These are phyloP conservation scores for Suhomyces pyralidae DNA, from an alignment of 805 yeast genomes.

Conservation along the genomic window DNA sequence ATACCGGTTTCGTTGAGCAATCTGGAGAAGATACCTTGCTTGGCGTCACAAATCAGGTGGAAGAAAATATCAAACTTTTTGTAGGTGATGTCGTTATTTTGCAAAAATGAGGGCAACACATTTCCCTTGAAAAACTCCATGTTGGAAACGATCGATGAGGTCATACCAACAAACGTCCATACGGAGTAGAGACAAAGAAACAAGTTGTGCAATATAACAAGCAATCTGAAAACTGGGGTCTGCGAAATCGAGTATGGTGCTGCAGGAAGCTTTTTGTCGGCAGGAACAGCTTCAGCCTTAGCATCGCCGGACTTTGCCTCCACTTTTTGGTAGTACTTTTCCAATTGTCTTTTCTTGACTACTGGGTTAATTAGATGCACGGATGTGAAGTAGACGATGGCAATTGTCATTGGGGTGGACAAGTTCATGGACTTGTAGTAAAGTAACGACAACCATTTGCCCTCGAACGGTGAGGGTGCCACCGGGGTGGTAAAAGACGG, in stretches of 20 bases:
- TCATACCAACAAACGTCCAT: constrained; percentile 72
- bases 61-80: constrained; percentile 46
- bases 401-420: constrained; percentile 54
- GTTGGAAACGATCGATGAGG: constrained; percentile 45
- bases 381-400: constrained; percentile 53
- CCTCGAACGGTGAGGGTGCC: constrained; percentile 35
- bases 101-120: constrained; percentile 10
- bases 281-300: constrained; percentile 15
- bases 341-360: constrained; percentile 45
- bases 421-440: constrained; percentile 46
- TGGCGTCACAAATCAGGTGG: constrained; percentile 58
- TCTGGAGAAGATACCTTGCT: constrained; percentile 54
- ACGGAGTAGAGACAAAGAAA: constrained; percentile 62
- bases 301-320: constrained; percentile 15
- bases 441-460: constrained; percentile 26
- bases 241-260: constrained; percentile 53
- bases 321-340: constrained; percentile 20
- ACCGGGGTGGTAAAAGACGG: constrained; percentile 28
- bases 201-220: constrained; percentile 60
- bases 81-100: constrained; percentile 1
- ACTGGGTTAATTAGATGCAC: constrained; percentile 55
- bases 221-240: constrained; percentile 43
- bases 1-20: constrained; percentile 15
- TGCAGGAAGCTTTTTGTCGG: constrained; percentile 41
- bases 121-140: constrained; percentile 21